phyloP scores from a whole-genome alignment of 2,329 filamentous ascomycete genomes.

The Monosporascus sp. region DNA sequence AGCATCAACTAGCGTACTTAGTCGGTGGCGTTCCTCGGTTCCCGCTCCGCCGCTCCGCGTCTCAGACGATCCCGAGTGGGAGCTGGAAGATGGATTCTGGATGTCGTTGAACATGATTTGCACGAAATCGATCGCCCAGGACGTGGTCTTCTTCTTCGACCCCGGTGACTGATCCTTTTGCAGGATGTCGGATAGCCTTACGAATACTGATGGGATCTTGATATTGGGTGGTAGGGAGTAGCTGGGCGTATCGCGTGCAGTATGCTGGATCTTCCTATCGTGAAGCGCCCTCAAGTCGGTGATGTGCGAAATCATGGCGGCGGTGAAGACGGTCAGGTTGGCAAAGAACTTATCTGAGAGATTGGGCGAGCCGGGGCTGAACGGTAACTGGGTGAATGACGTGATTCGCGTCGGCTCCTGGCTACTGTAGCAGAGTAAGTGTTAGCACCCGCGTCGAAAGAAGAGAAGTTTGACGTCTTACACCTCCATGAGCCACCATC shows the following conservation, averaged over 20 bases:
- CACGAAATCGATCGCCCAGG: conserved; percentile 58
- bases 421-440: conserved; percentile 5
- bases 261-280: conserved; percentile 37
- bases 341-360: conserved; percentile 48
- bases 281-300: conserved; percentile 46
- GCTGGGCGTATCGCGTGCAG: conserved; percentile 28
- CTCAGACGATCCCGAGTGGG: not conserved
- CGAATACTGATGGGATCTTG: conserved; percentile 42
- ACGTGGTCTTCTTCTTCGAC: conserved; percentile 16
- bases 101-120: conserved; percentile 52
- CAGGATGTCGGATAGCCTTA: conserved; percentile 44
- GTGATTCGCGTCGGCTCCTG: conserved; percentile 16
- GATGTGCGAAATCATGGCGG: conserved; percentile 47
- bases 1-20: conserved; percentile 45
- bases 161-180: conserved; percentile 13
- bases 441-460: conserved; percentile 7
- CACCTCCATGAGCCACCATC: conserved; percentile 72
- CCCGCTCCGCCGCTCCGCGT: not conserved
- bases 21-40: conserved; percentile 11
- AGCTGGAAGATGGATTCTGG: conserved; percentile 17
- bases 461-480: conserved; percentile 33
- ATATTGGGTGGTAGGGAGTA: conserved; percentile 38
- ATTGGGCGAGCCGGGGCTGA: conserved; percentile 39
- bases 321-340: conserved; percentile 44
- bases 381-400: conserved; percentile 36